Evolutionary conservation across 2,329 filamentous ascomycete genomes (phyloP), one percentile per base, ranked within the genome.

Genomic region (Talaromyces sp.): DNA sequence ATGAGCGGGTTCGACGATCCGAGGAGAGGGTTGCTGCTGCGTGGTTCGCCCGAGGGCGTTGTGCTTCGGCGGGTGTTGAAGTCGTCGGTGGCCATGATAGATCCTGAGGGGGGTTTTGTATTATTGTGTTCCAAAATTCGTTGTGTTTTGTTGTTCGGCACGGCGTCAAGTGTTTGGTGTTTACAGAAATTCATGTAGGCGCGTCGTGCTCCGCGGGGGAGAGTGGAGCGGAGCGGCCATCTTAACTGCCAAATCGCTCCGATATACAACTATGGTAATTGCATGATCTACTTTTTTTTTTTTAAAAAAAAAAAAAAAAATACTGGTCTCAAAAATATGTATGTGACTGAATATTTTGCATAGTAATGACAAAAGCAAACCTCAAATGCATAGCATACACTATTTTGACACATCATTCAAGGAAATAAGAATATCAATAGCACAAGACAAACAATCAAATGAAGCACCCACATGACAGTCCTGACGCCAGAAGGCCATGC

Each of bases 1-100:
- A 96, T 73, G 25, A 72, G 68, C 0, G 74, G 69, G 59, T 74
- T 73, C 13, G 75, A 70, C n/a, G 70, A 63, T 51, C 72, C 70
- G 54, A 78, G 70, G 15, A 78, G 73, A 1, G 75, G 75, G 30
- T 42, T 42, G 27, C 28, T 54, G 27, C 28, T 63, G 47, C 39
- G 33, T 22, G 55, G 44, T 15, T 63, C 32, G 52, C 53, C 49
- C 19, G 58, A 51, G 25, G 62, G 58, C 8, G 55, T 52, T 33
- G 58, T 63, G 55, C 36, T 58, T 33, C 52, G 57, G 7, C 25
- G 25, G 11, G 10, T 11, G 49, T 17, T 51, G 44, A 51, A 51
- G 19, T 51, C 44, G 15, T 51, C 49, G 22, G 15, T 30, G 13
- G 49, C 5, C 49, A 53, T 53, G 15, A 13, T 53, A 5, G 6